phyloP scores from a whole-genome alignment of 1,139 yeast species.

The Candida pseudoviswanathii region DNA sequence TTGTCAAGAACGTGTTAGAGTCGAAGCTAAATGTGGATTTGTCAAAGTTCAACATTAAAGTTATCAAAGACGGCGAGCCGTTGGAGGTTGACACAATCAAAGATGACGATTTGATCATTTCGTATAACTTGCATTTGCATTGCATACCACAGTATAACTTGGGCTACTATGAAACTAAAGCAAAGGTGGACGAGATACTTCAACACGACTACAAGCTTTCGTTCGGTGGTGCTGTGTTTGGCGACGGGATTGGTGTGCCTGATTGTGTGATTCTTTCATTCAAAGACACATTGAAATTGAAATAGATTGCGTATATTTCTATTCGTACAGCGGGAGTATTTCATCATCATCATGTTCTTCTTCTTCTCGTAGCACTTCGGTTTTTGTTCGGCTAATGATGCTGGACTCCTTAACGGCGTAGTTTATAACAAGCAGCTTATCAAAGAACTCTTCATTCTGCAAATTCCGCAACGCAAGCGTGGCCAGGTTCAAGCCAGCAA shows the following conservation, averaged over 20 bases:
- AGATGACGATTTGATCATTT: slow-evolving; percentile 34
- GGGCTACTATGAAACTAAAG: slow-evolving; percentile 60
- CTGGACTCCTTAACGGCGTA: slow-evolving; percentile 47
- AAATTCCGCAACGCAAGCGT: slow-evolving; percentile 51
- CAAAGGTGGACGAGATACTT: slow-evolving; percentile 34
- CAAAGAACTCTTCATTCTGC: slow-evolving; percentile 55
- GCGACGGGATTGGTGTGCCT: slow-evolving; percentile 86
- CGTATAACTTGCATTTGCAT: slow-evolving; percentile 39
- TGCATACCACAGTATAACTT: slow-evolving; percentile 85
- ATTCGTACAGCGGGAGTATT: slow-evolving; percentile 15
- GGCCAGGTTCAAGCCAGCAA: slow-evolving; percentile 54
- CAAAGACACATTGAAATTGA: slow-evolving; percentile 47
- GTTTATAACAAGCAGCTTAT: slow-evolving; percentile 53
- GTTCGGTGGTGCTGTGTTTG: slow-evolving; percentile 82
- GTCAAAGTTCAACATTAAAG: slow-evolving; percentile 29
- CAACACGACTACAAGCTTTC: slow-evolving; percentile 43
- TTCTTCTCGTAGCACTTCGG: not conserved
- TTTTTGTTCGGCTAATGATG: slow-evolving; percentile 17
- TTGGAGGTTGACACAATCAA: slow-evolving; percentile 28
- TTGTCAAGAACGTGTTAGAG: slow-evolving; percentile 49
- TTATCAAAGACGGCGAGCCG: slow-evolving; percentile 28
- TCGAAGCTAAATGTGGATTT: slow-evolving; percentile 53
- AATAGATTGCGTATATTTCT: slow-evolving; percentile 4
- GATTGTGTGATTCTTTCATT: slow-evolving; percentile 75
- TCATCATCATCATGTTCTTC: slow-evolving; percentile 13